phyloP scores from a whole-genome alignment of 2,329 filamentous ascomycete species.

The Aureobasidium mangrovei region DNA sequence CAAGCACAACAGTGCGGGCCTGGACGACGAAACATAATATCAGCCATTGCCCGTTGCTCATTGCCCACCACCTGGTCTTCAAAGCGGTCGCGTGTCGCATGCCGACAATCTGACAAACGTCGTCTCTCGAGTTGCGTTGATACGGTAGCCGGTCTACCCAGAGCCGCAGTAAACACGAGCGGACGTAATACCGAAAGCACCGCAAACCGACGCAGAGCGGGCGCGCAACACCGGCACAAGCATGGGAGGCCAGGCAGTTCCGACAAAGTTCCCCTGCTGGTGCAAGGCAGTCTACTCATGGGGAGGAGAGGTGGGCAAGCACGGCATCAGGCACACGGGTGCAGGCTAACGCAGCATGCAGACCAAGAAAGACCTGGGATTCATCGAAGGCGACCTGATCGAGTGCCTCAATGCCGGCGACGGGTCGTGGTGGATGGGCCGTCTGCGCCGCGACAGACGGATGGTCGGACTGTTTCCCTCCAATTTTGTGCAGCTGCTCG shows the following conservation, averaged over 20 bases:
- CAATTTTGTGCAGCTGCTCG: conserved; percentile 90
- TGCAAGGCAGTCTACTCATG: conserved; percentile 34
- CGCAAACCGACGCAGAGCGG: no score
- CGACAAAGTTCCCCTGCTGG: conserved; percentile 32
- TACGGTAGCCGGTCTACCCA: background rate
- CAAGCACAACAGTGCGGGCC: background rate
- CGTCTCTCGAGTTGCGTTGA: background rate
- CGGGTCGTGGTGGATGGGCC: conserved; percentile 96
- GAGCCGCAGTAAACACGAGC: background rate
- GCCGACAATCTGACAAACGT: background rate
- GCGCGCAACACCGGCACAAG: background rate
- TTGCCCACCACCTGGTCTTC: conserved; percentile 2
- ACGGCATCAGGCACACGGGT: background rate
- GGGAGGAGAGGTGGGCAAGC: conserved; percentile 27
- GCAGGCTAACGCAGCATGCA: conserved; percentile 17
- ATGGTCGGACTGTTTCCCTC: conserved; percentile 91
- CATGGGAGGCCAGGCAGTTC: conserved; percentile 20
- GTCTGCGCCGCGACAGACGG: conserved; percentile 78
- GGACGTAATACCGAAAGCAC: no score
- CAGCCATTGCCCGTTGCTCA: background rate
- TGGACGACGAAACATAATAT: no score
- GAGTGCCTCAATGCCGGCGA: conserved; percentile 97
- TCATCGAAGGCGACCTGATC: conserved; percentile 95
- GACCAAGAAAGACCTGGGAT: conserved; percentile 89
- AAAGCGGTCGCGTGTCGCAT: conserved; percentile 1